These are phyloP conservation scores for Solanum hybrid DNA, from an alignment of 305 asterid species.

Conservation along the genomic window DNA sequence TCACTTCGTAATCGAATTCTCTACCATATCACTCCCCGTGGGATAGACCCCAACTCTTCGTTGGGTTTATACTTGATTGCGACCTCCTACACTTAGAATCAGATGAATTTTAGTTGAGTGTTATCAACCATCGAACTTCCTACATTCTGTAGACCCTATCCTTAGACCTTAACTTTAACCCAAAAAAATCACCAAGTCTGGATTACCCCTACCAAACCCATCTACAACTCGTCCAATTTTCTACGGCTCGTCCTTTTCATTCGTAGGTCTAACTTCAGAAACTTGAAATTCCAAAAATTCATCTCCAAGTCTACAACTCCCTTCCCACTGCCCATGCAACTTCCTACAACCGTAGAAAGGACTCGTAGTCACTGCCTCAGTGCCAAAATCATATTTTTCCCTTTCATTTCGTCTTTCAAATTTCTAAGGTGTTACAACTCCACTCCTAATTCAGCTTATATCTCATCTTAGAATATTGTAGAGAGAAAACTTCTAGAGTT, in stretches of 20 bases:
- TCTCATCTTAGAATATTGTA: not conserved
- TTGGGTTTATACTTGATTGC: not conserved
- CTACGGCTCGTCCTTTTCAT: not conserved
- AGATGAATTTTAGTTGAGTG: not conserved
- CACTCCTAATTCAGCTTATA: not conserved
- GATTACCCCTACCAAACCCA: not conserved
- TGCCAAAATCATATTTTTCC: not conserved
- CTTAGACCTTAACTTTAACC: not conserved
- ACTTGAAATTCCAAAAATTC: not conserved
- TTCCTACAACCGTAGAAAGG: not conserved
- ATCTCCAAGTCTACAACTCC: not conserved
- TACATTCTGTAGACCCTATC: not conserved
- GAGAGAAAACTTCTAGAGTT: not conserved
- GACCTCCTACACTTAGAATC: not conserved
- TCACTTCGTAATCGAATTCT: not conserved
- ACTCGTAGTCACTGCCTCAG: not conserved
- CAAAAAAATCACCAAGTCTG: not conserved
- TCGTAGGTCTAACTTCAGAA: not conserved
- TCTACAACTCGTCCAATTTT: not conserved
- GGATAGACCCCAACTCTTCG: not conserved
- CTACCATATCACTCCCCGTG: not conserved
- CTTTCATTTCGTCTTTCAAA: not conserved
- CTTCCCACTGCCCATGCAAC: not conserved
- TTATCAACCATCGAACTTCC: not conserved
- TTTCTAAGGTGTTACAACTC: not conserved